phyloP scores from a whole-genome alignment of 257 asterid genomes.

The Thymus mandschuricus region DNA sequence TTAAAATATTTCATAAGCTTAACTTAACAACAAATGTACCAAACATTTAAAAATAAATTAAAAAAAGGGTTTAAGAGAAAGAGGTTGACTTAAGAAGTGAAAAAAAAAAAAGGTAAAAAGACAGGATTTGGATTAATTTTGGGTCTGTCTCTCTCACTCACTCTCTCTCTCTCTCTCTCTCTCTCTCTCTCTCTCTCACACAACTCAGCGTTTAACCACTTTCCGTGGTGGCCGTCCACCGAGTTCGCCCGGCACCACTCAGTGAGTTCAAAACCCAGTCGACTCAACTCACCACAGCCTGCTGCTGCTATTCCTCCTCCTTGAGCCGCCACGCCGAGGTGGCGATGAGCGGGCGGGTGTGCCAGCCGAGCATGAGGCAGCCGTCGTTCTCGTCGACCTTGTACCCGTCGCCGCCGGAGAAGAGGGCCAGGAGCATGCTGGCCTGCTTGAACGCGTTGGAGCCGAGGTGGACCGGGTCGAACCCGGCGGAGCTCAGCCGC shows the following conservation, averaged over 20 bases:
- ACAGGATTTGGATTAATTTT: conserved; percentile 61
- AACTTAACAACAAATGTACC: conserved; percentile 22
- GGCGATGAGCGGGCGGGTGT: conserved; percentile 77
- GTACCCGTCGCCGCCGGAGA: conserved; percentile 82
- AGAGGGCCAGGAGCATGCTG: conserved; percentile 70
- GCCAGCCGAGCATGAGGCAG: conserved; percentile 89
- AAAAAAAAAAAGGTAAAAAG: conserved; percentile 58
- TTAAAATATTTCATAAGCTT: conserved; percentile 26
- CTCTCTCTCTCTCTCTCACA: conserved; percentile 1
- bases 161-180: conserved; percentile 24
- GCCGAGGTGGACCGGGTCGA: conserved; percentile 68
- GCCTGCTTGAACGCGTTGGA: conserved; percentile 94
- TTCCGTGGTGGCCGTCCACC: conserved; percentile 25
- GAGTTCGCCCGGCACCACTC: conserved; percentile 34
- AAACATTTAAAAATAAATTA: conserved; percentile 5
- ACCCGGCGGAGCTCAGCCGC: conserved; percentile 65
- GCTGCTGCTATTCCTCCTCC: conserved; percentile 28
- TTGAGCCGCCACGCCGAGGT: conserved; percentile 85
- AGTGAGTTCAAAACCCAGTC: conserved; percentile 14
- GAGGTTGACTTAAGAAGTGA: conserved; percentile 41
- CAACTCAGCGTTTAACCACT: conserved; percentile 39
- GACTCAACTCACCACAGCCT: conserved; percentile 23
- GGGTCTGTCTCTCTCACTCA: conserved; percentile 44
- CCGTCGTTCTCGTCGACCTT: conserved; percentile 83
- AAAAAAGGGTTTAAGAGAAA: conserved; percentile 16